These are phyloP conservation scores for Astragalus membranaceus DNA, from an alignment of 306 rosid genomes.

Conservation along the genomic window DNA sequence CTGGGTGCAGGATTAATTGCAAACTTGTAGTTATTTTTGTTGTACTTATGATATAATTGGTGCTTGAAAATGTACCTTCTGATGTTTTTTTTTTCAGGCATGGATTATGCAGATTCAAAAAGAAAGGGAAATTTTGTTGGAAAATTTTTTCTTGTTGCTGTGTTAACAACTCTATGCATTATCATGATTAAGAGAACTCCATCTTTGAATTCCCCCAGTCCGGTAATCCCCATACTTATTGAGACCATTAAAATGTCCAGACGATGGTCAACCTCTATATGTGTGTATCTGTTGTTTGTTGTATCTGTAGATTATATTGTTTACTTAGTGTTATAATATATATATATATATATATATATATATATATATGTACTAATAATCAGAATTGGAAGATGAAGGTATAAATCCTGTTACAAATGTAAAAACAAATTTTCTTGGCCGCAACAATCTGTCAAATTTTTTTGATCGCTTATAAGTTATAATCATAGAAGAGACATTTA, in stretches of 20 bases:
- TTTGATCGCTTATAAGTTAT: background rate
- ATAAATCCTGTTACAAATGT: background rate
- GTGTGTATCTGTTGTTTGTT: no score
- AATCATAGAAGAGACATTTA: background rate
- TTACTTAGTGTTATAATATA: background rate
- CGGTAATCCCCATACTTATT: conserved; percentile 39
- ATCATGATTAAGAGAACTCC: conserved; percentile 82
- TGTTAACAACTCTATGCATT: conserved; percentile 64
- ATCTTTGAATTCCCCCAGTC: conserved; percentile 51
- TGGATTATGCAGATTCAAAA: conserved; percentile 77
- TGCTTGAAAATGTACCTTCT: background rate
- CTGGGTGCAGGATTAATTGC: background rate
- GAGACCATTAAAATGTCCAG: no score
- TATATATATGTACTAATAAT: background rate
- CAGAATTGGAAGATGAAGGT: background rate
- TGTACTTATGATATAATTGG: background rate
- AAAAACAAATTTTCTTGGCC: background rate
- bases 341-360: no score
- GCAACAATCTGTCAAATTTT: background rate
- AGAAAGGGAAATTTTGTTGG: conserved; percentile 74
- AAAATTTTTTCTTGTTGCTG: conserved; percentile 76
- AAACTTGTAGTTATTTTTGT: background rate
- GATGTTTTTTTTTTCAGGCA: conserved; percentile 39
- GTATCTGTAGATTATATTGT: background rate
- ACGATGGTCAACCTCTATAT: background rate